Conservation (phyloP, 2,329 filamentous ascomycete species). For the Mollisiaceae sp. region DNA sequence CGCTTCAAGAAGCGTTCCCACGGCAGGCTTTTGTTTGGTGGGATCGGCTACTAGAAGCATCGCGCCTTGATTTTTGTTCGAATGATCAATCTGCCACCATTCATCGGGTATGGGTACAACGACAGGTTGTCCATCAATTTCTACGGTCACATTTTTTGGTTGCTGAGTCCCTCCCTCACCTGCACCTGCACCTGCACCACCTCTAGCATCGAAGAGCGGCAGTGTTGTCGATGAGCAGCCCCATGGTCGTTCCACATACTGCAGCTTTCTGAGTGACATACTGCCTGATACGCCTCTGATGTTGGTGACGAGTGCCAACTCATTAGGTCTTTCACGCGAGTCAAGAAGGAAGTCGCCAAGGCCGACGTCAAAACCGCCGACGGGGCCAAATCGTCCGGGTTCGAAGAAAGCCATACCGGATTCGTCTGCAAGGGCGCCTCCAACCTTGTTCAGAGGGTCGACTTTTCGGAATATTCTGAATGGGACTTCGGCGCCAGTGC, state of each 20-base stretch:
- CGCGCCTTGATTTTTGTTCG: neutral
- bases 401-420: no score
- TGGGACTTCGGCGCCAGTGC: neutral
- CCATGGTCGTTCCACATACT: neutral
- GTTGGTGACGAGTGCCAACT: neutral
- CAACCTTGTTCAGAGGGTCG: neutral
- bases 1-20: neutral
- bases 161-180: no score
- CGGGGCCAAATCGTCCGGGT: neutral
- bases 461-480: neutral
- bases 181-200: neutral
- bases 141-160: neutral
- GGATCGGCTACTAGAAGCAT: neutral
- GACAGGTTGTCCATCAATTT: neutral
- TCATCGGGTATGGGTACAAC: no score
- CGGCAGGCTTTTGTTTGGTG: neutral
- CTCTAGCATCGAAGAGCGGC: neutral
- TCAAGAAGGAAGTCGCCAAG: neutral
- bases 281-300: neutral
- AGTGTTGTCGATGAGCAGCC: neutral
- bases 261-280: conserved; percentile 1
- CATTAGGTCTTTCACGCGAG: neutral
- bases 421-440: neutral
- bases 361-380: neutral
- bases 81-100: no score